These are phyloP conservation scores for Ascochyta lentis DNA, from an alignment of 2,329 filamentous ascomycete species.

Conservation along the genomic window DNA sequence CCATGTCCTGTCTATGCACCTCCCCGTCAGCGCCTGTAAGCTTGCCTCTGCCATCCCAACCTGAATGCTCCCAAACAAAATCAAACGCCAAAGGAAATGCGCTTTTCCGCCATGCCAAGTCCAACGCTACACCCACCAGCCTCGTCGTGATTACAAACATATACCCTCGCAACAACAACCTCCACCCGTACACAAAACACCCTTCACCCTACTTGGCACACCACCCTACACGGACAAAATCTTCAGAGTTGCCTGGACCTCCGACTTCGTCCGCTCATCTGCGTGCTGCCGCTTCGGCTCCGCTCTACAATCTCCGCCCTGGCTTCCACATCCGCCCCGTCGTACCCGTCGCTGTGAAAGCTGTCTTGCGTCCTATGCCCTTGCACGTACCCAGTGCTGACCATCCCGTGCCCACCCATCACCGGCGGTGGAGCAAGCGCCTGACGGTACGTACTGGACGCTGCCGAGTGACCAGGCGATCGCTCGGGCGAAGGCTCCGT, in stretches of 20 bases:
- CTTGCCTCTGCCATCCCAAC: background rate
- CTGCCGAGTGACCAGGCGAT: conserved; percentile 41
- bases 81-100: background rate
- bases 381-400: conserved; percentile 49
- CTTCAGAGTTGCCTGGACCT: conserved; percentile 10
- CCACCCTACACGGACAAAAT: too few relatives aligned
- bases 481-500: conserved; percentile 46
- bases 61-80: background rate
- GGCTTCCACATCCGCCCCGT: conserved; percentile 42
- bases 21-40: conserved; percentile 3
- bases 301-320: conserved; percentile 48
- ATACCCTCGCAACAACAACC: background rate
- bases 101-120: background rate
- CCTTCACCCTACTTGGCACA: background rate
- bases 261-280: conserved; percentile 32
- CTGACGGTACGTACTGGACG: conserved; percentile 44
- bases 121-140: background rate
- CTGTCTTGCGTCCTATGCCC: conserved; percentile 49
- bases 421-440: conserved; percentile 29
- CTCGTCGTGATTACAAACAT: conserved; percentile 6
- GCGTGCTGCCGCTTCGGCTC: conserved; percentile 43
- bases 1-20: background rate
- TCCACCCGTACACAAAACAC: background rate
- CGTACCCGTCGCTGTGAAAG: conserved; percentile 42
- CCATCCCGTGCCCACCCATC: conserved; percentile 30